A percentile compares a stretch with the other conserved stretches of the same genome.
Conservation (phyloP, 2,329 filamentous ascomycete species). For the Alternaria triticina region DNA sequence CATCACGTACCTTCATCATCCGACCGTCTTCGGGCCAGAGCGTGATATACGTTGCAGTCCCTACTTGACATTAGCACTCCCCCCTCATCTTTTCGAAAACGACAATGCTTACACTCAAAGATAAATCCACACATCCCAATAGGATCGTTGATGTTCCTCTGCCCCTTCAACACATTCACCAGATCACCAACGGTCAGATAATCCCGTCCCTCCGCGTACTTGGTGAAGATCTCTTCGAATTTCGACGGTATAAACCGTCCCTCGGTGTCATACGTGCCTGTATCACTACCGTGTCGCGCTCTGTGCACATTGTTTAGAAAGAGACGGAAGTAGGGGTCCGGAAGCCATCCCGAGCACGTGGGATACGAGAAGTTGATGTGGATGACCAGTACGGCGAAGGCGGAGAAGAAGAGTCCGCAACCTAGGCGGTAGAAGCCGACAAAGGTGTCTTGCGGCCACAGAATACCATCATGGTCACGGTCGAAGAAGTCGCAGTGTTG, state of each 20-base stretch:
- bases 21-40: constrained; percentile 63
- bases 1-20: constrained; percentile 54
- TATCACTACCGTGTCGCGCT: constrained; percentile 54
- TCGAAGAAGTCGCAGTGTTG: constrained; percentile 63
- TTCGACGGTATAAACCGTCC: constrained; percentile 55
- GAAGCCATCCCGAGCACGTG: constrained; percentile 51
- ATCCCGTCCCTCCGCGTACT: constrained; percentile 51
- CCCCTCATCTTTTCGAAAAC: background rate
- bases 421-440: constrained; percentile 55
- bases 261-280: constrained; percentile 53
- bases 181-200: constrained; percentile 51
- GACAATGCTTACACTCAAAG: constrained; percentile 50
- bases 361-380: constrained; percentile 59
- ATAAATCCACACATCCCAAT: constrained; percentile 55
- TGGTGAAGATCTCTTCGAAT: constrained; percentile 58
- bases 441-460: constrained; percentile 61
- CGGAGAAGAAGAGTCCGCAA: constrained; percentile 53
- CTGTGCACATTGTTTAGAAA: constrained; percentile 51
- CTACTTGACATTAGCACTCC: constrained; percentile 25
- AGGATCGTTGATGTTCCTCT: constrained; percentile 51
- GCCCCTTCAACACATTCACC: constrained; percentile 48
- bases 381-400: constrained; percentile 57
- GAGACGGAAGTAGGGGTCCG: constrained; percentile 54
- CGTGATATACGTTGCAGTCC: constrained; percentile 60
- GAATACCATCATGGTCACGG: constrained; percentile 58